Percentiles rank a stretch among this genome's conserved stretches.
Evolutionary conservation across 1,284 basidiomycete species (phyloP).

Genomic region (Microbotryomycetes sp.): DNA sequence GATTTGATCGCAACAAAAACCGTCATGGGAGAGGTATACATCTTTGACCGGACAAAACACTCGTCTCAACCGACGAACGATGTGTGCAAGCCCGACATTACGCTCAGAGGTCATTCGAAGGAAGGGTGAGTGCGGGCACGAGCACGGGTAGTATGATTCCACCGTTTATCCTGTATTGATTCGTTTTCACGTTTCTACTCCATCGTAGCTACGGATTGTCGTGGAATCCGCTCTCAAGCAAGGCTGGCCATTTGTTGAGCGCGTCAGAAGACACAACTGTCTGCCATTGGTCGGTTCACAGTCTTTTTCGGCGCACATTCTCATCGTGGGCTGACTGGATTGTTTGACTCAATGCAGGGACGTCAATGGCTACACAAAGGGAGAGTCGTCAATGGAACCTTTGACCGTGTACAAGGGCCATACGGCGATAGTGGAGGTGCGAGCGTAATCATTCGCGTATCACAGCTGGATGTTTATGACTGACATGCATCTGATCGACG

Average conservation of each 20-base stretch:
- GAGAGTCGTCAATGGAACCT: conserved; percentile 69
- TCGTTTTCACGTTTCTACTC: not conserved
- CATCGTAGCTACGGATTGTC: conserved; percentile 74
- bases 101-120: conserved; percentile 76
- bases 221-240: conserved; percentile 70
- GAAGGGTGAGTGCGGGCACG: conserved; percentile 79
- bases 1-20: conserved; percentile 94
- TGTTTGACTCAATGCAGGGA: conserved; percentile 70
- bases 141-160: no score
- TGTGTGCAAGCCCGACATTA: conserved; percentile 83
- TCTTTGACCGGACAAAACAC: conserved; percentile 98
- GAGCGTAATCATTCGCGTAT: no score
- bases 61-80: conserved; percentile 78
- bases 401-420: conserved; percentile 78
- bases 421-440: conserved; percentile 76
- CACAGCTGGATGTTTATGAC: not conserved
- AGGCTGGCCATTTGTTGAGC: conserved; percentile 73
- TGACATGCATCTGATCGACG: not conserved
- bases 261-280: conserved; percentile 95
- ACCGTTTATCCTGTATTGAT: not conserved
- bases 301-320: not conserved
- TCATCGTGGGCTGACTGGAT: no score
- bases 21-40: conserved; percentile 77
- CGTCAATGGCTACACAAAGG: conserved; percentile 79
- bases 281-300: conserved; percentile 77